phyloP scores from a whole-genome alignment of 192 early-diverging fungal species.

The Dimargaris xerosporica region DNA sequence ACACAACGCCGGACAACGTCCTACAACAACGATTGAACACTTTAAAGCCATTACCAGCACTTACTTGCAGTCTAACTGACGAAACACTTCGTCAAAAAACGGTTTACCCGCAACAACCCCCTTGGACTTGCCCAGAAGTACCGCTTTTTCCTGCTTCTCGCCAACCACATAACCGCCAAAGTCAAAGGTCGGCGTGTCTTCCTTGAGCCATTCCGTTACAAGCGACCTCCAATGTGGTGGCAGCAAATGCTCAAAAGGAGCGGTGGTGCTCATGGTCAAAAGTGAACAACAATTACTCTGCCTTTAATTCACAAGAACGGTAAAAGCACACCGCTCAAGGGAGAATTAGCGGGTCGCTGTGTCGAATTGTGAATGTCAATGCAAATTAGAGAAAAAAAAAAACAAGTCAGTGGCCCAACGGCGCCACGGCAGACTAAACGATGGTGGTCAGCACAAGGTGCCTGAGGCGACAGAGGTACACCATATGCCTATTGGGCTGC shows the following conservation, averaged over 20 bases:
- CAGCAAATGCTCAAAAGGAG: conserved; percentile 49
- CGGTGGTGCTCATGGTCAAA: conserved; percentile 19
- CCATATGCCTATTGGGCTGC: too few species aligned
- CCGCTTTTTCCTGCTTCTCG: conserved; percentile 61
- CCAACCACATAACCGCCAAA: conserved; percentile 96
- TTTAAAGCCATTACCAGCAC: too few species aligned
- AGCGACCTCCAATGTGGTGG: conserved; percentile 54
- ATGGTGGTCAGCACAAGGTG: too few species aligned
- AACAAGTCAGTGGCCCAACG: background rate
- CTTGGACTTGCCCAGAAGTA: conserved; percentile 72
- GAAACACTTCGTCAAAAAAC: conserved; percentile 92
- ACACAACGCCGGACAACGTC: too few species aligned
- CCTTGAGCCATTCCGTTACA: conserved; percentile 72
- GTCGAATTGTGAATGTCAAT: background rate
- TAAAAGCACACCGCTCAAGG: background rate
- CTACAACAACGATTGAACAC: too few species aligned
- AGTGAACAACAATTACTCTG: too few species aligned
- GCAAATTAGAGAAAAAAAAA: background rate
- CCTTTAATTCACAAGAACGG: background rate
- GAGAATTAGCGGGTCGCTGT: background rate
- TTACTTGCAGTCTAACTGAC: conserved; percentile 74
- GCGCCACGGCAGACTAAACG: background rate
- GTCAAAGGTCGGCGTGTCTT: conserved; percentile 96
- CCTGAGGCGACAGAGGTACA: too few species aligned
- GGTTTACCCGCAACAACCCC: conserved; percentile 89